Base-by-base conservation (phyloP, 2,329 filamentous ascomycete genomes). In the Sporothrix curviconia region DNA sequence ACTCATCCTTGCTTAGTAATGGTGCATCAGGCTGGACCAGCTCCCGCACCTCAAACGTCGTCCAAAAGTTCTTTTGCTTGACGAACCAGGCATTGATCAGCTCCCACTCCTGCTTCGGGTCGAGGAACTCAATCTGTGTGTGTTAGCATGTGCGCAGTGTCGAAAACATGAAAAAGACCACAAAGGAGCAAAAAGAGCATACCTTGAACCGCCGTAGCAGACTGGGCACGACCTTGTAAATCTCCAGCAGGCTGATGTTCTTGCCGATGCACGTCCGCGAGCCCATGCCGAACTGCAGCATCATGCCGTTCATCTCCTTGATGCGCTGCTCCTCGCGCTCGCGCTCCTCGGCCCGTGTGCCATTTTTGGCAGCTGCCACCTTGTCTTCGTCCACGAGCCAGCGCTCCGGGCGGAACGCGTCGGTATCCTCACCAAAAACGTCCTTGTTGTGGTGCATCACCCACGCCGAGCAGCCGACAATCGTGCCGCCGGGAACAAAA, bases 391-490 rank as follows among this genome's bases (percentile, higher is more conserved):
- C 76, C 1, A 74, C 70, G 3, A 83, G 65, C 79, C 87, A 90
- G 43, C 88, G 71, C 69, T 91, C 87, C 0, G 88, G 88, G 12
- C 83, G 72, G 68, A 81, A 92, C 0, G 67, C 70, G 44, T 90
- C 83, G 0, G 82, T 81, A 60, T 91, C 84, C 0, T 75, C 68
- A 2, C 87, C 87, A 64, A 89, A 92, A 30, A 91, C 75, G 56
- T 85, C 82, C 5, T 78, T 75, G 2, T 83, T 78, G 3, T 85
- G 79, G 65, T 92, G 87, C 34, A 92, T 75, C 15, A 90, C 82
- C 87, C 87, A 91, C 0, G 87, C 82, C 54, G 83, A 89, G 67
- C 83, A 87, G 7, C 88, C 88, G 0, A 90, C 86, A 59, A 88
- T 85, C 0, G 87, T 89, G 7, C 87, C 87, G 1, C 83, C 87